These are phyloP conservation scores for Dryadomyces sulphureus DNA, from an alignment of 2,329 filamentous ascomycete genomes.

Conservation along the genomic window DNA sequence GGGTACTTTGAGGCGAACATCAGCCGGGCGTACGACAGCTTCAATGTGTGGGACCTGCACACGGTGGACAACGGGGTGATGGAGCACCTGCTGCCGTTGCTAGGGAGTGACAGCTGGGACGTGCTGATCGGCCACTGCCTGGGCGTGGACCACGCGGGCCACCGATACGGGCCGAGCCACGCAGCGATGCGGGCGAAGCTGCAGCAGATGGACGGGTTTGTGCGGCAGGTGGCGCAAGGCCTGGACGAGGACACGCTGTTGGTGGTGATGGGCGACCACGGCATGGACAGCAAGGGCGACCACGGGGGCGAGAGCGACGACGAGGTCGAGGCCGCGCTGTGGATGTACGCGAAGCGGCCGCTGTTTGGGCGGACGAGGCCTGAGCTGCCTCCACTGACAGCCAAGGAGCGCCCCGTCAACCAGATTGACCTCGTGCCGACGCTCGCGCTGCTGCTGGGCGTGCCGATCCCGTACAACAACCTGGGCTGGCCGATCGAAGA, in stretches of 20 bases:
- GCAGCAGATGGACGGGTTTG: slow-evolving; percentile 74
- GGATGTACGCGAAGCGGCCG: slow-evolving; percentile 92
- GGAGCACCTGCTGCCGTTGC: slow-evolving; percentile 74
- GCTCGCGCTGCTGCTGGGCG: slow-evolving; percentile 68
- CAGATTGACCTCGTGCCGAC: slow-evolving; percentile 97
- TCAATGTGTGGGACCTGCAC: slow-evolving; percentile 96
- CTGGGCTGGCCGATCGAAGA: slow-evolving; percentile 87
- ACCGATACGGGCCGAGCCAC: slow-evolving; percentile 89
- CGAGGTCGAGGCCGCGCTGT: slow-evolving; percentile 84
- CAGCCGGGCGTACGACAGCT: slow-evolving; percentile 83
- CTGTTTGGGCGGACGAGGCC: slow-evolving; percentile 65
- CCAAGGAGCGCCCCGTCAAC: slow-evolving; percentile 59
- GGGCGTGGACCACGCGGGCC: slow-evolving; percentile 92
- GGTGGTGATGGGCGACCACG: slow-evolving; percentile 97
- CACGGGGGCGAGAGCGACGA: slow-evolving; percentile 98
- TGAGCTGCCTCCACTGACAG: slow-evolving; percentile 35
- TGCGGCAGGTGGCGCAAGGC: slow-evolving; percentile 53
- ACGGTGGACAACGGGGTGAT: slow-evolving; percentile 93
- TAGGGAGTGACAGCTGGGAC: slow-evolving; percentile 63
- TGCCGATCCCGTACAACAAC: slow-evolving; percentile 94
- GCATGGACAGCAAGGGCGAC: slow-evolving; percentile 94
- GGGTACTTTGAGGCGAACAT: slow-evolving; percentile 82
- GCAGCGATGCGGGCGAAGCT: slow-evolving; percentile 83
- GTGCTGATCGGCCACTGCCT: slow-evolving; percentile 89
- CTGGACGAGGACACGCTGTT: slow-evolving; percentile 79